A percentile compares a stretch with the other conserved stretches of the same genome.
Conservation (phyloP, 78 protist species). For the Dictyostelium purpureum region DNA sequence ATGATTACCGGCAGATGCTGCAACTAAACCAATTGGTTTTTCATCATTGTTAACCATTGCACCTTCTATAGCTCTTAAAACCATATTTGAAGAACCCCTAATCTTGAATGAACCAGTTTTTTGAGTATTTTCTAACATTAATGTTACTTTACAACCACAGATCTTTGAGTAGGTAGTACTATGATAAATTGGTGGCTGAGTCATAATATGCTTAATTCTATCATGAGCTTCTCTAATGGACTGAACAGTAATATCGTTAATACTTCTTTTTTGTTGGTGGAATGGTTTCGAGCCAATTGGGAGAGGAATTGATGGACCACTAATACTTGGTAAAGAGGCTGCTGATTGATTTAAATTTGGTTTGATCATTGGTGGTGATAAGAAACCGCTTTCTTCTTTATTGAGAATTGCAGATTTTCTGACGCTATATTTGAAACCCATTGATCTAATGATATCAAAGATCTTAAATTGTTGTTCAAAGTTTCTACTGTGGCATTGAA, state of each 20-base stretch:
- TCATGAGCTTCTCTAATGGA: slow-evolving; percentile 64
- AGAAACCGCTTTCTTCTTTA: slow-evolving; percentile 1
- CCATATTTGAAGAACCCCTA: slow-evolving; percentile 84
- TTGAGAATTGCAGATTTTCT: neutral
- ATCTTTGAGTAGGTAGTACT: slow-evolving; percentile 56
- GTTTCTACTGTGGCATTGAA: slow-evolving; percentile 67
- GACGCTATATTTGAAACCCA: slow-evolving; percentile 31
- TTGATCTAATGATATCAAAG: slow-evolving; percentile 1
- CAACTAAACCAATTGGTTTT: slow-evolving; percentile 81
- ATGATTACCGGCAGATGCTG: slow-evolving; percentile 90
- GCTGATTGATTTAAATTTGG: neutral
- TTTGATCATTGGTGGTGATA: slow-evolving; percentile 36
- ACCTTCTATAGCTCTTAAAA: slow-evolving; percentile 57
- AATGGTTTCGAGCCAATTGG: neutral
- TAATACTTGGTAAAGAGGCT: neutral
- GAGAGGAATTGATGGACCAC: neutral
- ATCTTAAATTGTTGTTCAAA: slow-evolving; percentile 54
- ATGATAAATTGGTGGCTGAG: slow-evolving; percentile 70
- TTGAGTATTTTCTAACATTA: slow-evolving; percentile 81
- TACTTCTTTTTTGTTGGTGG: slow-evolving; percentile 21
- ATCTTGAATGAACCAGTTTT: slow-evolving; percentile 82
- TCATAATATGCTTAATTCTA: slow-evolving; percentile 61
- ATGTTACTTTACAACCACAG: slow-evolving; percentile 65
- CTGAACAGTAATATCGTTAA: slow-evolving; percentile 53
- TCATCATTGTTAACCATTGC: slow-evolving; percentile 41